phyloP scores from a whole-genome alignment of 352 stramenopile genomes.

The Phytophthora sansomeana region DNA sequence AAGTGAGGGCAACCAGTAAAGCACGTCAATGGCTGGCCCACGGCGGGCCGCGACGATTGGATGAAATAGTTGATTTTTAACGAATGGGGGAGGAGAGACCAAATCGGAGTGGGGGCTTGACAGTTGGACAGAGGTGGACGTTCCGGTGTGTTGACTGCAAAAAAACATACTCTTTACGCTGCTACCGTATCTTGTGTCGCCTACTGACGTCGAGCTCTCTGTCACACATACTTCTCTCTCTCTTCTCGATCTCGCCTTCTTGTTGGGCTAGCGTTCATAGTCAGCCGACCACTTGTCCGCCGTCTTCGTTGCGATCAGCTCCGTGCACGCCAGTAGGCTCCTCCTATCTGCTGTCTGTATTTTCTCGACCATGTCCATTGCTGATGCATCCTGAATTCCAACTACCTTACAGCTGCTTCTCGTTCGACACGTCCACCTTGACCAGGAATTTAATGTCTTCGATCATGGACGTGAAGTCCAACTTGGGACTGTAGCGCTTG shows the following conservation, averaged over 20 bases:
- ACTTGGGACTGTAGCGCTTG: conserved; percentile 83
- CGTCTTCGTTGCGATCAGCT: not conserved
- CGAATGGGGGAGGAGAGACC: conserved; percentile 12
- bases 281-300: not conserved
- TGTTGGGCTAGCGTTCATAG: conserved; percentile 4
- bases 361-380: not conserved
- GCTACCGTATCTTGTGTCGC: conserved; percentile 10
- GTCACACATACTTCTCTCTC: conserved; percentile 18
- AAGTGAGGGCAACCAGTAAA: conserved; percentile 44
- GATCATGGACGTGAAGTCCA: conserved; percentile 67
- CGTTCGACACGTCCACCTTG: conserved; percentile 45
- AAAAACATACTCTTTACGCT: conserved; percentile 16
- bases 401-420: conserved; percentile 46
- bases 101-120: no score
- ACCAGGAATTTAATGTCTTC: conserved; percentile 76
- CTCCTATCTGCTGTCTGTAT: not conserved
- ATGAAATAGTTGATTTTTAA: conserved; percentile 14
- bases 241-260: conserved; percentile 13
- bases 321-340: not conserved
- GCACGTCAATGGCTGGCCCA: conserved; percentile 5
- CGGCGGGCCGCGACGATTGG: conserved; percentile 10
- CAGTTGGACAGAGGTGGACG: not conserved
- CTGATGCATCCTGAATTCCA: not conserved
- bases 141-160: conserved; percentile 19
- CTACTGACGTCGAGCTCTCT: conserved; percentile 19